phyloP scores from a whole-genome alignment of 352 stramenopile genomes.

The Pythium periplocum region DNA sequence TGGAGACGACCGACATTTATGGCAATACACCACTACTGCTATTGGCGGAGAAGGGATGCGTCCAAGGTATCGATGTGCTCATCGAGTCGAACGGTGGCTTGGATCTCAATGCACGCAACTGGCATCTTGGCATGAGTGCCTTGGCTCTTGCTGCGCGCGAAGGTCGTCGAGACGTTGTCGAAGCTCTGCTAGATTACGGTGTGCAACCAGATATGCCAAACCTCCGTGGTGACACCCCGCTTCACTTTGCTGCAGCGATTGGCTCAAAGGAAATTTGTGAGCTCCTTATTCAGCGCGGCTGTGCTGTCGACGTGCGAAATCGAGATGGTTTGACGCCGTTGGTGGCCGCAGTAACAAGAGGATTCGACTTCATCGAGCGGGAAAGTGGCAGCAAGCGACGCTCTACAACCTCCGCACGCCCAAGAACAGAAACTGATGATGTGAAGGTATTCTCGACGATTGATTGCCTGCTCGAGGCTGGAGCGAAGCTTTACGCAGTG shows the following conservation, averaged over 20 bases:
- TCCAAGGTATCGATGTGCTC: conserved; percentile 69
- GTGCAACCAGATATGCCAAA: conserved; percentile 57
- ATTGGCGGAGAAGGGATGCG: conserved; percentile 58
- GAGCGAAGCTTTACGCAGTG: conserved; percentile 52
- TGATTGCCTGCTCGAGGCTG: conserved; percentile 63
- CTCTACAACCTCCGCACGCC: not conserved
- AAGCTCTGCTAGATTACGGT: conserved; percentile 80
- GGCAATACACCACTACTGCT: conserved; percentile 82
- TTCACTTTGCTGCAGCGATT: conserved; percentile 77
- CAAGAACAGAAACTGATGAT: conserved; percentile 42
- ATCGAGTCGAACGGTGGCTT: conserved; percentile 63
- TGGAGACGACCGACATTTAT: conserved; percentile 75
- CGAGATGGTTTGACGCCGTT: conserved; percentile 65
- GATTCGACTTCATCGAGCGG: conserved; percentile 5
- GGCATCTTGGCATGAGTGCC: conserved; percentile 74
- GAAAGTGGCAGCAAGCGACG: conserved; percentile 2
- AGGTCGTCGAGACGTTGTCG: conserved; percentile 58
- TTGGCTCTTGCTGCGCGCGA: conserved; percentile 68
- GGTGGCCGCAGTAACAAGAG: conserved; percentile 66
- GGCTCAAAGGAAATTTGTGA: conserved; percentile 56
- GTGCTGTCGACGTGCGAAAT: conserved; percentile 63
- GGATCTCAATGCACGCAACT: conserved; percentile 74
- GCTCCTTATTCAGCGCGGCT: conserved; percentile 66
- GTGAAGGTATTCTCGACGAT: conserved; percentile 59
- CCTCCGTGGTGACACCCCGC: conserved; percentile 62